Evolutionary conservation across 1,284 basidiomycete species (phyloP).

Genomic region (Tilletia horrida): DNA sequence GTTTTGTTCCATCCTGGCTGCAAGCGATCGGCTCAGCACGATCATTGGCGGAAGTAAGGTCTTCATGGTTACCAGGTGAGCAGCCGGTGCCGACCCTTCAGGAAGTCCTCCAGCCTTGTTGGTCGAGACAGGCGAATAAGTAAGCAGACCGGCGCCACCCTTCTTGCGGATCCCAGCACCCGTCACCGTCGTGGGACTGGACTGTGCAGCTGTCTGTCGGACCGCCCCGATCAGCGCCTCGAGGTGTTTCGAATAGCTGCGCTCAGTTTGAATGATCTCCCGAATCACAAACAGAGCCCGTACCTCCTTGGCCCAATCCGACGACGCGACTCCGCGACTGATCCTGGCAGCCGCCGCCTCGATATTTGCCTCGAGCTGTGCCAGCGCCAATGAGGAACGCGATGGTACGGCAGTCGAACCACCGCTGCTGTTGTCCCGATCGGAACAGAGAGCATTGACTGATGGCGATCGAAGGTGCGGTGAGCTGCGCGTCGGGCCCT

Average conservation of each 20-base stretch:
- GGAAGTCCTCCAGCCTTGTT: conserved; percentile 2
- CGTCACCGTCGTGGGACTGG: conserved; percentile 8
- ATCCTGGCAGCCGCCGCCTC: conserved; percentile 10
- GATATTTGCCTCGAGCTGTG: conserved; percentile 7
- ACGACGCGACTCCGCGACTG: conserved; percentile 39
- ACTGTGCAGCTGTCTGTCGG: conserved; percentile 28
- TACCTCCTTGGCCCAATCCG: conserved; percentile 53
- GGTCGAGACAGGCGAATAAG: conserved; percentile 22
- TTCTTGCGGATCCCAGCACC: conserved; percentile 23
- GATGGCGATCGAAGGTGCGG: conserved; percentile 1
- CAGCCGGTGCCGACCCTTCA: conserved; percentile 23
- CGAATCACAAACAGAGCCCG: conserved; percentile 51
- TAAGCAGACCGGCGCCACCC: conserved; percentile 26
- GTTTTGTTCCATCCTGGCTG: conserved; percentile 45
- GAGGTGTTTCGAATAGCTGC: conserved; percentile 47
- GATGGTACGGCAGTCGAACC: background rate
- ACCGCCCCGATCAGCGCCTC: conserved; percentile 43
- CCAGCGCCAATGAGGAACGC: conserved; percentile 4
- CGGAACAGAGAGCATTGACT: background rate
- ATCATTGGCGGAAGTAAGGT: conserved; percentile 48
- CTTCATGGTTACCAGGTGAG: conserved; percentile 39
- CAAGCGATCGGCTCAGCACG: conserved; percentile 46
- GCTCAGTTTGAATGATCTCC: conserved; percentile 51
- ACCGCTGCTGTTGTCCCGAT: no score
- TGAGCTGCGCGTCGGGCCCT: background rate